Evolutionary conservation across 1,284 basidiomycete species (phyloP).

Genomic region (Erythrobasidium hasegawianum): DNA sequence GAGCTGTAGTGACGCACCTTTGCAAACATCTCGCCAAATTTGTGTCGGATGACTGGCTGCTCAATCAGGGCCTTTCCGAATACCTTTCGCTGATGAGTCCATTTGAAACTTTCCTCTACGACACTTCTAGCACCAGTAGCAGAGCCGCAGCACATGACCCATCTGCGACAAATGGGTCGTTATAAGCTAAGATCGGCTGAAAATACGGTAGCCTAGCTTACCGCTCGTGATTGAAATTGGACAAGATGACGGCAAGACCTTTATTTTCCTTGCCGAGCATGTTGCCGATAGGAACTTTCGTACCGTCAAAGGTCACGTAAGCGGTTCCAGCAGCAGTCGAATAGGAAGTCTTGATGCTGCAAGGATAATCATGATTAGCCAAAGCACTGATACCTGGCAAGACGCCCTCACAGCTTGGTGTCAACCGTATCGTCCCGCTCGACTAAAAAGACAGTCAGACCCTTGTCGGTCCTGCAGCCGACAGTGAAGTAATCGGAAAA

Average conservation of each 20-base stretch:
- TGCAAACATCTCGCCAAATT: constrained; percentile 49
- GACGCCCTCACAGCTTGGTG: constrained; percentile 27
- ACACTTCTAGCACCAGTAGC: constrained; percentile 41
- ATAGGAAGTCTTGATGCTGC: constrained; percentile 47
- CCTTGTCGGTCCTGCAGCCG: constrained; percentile 28
- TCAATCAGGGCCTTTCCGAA: constrained; percentile 48
- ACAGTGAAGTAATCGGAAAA: constrained; percentile 32
- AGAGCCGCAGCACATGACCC: constrained; percentile 51
- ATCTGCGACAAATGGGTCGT: constrained; percentile 41
- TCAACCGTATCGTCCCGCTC: constrained; percentile 33
- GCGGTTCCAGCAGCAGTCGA: constrained; percentile 34
- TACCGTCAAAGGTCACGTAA: constrained; percentile 37
- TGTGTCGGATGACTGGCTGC: constrained; percentile 50
- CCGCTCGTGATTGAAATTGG: constrained; percentile 34
- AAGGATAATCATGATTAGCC: constrained; percentile 25
- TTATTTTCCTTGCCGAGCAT: constrained; percentile 51
- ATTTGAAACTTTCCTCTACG: constrained; percentile 42
- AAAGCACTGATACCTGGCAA: too few species aligned
- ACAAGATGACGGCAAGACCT: constrained; percentile 50
- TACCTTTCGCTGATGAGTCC: constrained; percentile 41
- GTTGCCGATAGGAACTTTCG: constrained; percentile 51
- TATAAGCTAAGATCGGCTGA: neutral
- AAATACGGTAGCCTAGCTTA: neutral
- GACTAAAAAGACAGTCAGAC: constrained; percentile 30
- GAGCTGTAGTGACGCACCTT: constrained; percentile 20